These are phyloP conservation scores for Lophiostoma macrostomum DNA, from an alignment of 495 filamentous ascomycete species.

Conservation along the genomic window DNA sequence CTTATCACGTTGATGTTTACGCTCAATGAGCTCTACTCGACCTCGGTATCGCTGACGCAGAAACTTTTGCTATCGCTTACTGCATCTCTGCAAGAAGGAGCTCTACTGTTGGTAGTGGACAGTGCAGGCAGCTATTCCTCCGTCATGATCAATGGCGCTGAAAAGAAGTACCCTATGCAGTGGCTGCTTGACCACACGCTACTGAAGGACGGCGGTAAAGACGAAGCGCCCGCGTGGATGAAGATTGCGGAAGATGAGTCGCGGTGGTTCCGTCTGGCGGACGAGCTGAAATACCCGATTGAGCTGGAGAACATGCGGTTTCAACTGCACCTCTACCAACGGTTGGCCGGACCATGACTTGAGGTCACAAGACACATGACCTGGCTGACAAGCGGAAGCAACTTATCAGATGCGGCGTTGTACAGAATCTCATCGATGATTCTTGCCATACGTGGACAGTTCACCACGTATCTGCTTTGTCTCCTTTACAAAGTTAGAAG, in stretches of 20 bases:
- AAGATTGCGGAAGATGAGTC: conserved; percentile 70
- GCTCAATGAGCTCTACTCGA: conserved; percentile 89
- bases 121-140: conserved; percentile 91
- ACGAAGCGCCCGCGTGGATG: conserved; percentile 54
- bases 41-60: conserved; percentile 71
- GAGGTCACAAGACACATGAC: neutral
- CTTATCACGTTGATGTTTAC: conserved; percentile 89
- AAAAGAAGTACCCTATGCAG: conserved; percentile 85
- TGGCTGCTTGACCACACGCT: conserved; percentile 87
- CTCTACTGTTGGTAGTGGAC: conserved; percentile 81
- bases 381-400: neutral
- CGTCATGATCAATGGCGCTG: conserved; percentile 54
- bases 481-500: too few relatives aligned
- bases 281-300: conserved; percentile 73
- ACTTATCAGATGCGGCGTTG: too few relatives aligned
- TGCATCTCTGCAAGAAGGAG: conserved; percentile 50
- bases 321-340: conserved; percentile 75
- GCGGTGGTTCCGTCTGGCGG: conserved; percentile 75
- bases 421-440: too few relatives aligned
- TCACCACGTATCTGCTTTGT: too few relatives aligned
- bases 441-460: too few relatives aligned
- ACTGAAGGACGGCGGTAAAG: conserved; percentile 39
- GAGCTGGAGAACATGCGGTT: conserved; percentile 90
- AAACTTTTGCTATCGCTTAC: conserved; percentile 66
- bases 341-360: neutral